Base-by-base conservation (phyloP, 768 basidiomycete species). In the Dioszegia hungarica region DNA sequence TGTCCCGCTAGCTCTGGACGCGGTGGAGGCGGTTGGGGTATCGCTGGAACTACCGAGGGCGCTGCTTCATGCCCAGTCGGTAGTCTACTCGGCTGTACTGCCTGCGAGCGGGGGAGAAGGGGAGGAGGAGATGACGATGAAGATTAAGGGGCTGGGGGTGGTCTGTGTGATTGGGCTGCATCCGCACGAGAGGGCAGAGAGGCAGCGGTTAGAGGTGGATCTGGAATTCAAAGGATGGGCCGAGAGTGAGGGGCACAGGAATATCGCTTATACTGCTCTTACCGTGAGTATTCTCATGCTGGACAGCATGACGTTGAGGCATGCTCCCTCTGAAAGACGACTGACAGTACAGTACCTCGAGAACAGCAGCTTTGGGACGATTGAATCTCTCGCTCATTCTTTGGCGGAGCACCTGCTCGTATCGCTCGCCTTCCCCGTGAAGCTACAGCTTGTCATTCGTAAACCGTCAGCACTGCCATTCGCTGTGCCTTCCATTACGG, bases 401-500 rank as follows among this genome's bases (percentile, higher is more conserved):
- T 78, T 85, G 19, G 82, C 86, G 0, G 70, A 77, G 11, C 77
- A 79, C 37, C 76, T 81, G 1, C 78, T 33, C n/a, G n/a, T 88
- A 15, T 46, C 66, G 11, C 56, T 38, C 38, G 22, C 17, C 14
- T 54, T 34, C 20, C 59, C 20, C 43, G 51, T 61, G 0, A 14
- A 29, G 15, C 60, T 54, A 47, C 36, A 50, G 36, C n/a, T 19
- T 79, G 79, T 80, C n/a, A 79, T 83, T 8, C 81, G 84, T 6
- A 92, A 92, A 70, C 86, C 87, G 11, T 81, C 80, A 29, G 89
- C 88, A 0, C 72, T 91, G 6, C 80, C 82, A 41, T 83, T 83
- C 48, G 88, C 87, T n/a, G 82, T 82, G 33, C 80, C 89, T 0
- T 83, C 84, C 61, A 79, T 90, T 24, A 79, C 82, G 56, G 80